Evolutionary conservation across 1,284 basidiomycete species (phyloP).

Genomic region (Phaffia rhodozyma): DNA sequence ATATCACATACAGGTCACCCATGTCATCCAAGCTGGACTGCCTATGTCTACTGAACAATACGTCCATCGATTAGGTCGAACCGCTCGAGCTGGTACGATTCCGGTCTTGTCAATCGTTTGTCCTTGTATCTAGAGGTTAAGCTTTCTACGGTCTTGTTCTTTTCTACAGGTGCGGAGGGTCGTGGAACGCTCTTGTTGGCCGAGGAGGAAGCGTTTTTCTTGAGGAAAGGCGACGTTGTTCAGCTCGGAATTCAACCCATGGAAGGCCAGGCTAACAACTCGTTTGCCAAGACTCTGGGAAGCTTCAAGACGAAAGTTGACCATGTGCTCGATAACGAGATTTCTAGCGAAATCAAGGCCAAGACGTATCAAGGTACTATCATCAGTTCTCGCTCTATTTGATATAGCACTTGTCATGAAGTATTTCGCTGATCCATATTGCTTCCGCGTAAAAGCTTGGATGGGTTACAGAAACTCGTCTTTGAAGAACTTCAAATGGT

Average conservation of each 20-base stretch:
- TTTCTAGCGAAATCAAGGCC: slow-evolving; percentile 35
- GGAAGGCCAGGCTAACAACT: slow-evolving; percentile 9
- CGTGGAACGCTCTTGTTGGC: slow-evolving; percentile 50
- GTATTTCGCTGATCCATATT: not conserved
- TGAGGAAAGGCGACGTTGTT: slow-evolving; percentile 38
- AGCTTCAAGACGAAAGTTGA: slow-evolving; percentile 20
- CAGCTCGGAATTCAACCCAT: slow-evolving; percentile 37
- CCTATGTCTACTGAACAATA: slow-evolving; percentile 29
- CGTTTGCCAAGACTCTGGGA: slow-evolving; percentile 18
- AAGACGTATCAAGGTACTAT: slow-evolving; percentile 43
- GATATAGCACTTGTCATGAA: not conserved
- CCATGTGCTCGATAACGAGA: not conserved
- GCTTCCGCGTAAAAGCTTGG: slow-evolving; percentile 23
- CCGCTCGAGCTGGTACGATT: slow-evolving; percentile 37
- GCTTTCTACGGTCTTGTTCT: too few relatives aligned
- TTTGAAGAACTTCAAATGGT: slow-evolving; percentile 38
- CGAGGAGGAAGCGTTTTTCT: slow-evolving; percentile 46
- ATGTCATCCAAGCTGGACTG: slow-evolving; percentile 48
- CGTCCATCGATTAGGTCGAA: slow-evolving; percentile 40
- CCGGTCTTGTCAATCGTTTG: too few relatives aligned
- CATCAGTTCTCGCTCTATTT: not conserved
- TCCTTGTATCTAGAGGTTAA: too few relatives aligned
- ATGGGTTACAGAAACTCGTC: slow-evolving; percentile 51
- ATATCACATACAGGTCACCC: slow-evolving; percentile 27
- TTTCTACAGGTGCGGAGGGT: slow-evolving; percentile 32